phyloP scores from a whole-genome alignment of 1,139 yeast species.

The Pichia norvegensis region DNA sequence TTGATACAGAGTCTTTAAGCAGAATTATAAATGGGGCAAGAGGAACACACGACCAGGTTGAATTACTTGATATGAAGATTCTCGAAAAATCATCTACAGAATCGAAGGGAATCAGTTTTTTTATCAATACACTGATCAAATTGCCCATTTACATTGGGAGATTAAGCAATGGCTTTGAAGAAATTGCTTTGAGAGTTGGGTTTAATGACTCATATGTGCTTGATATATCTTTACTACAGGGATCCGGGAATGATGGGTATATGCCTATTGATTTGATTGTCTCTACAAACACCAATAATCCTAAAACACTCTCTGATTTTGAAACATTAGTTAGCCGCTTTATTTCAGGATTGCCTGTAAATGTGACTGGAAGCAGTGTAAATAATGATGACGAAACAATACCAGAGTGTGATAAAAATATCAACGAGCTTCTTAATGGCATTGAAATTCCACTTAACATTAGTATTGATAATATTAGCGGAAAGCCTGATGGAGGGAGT shows the following conservation, averaged over 20 bases:
- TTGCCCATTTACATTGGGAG: neutral
- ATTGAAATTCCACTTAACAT: slow-evolving; percentile 4
- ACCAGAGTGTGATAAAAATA: neutral
- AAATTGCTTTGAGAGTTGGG: neutral
- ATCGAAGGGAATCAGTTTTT: neutral
- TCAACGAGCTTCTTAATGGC: slow-evolving; percentile 1
- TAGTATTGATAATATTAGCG: neutral
- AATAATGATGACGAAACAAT: slow-evolving; percentile 18
- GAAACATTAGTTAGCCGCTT: slow-evolving; percentile 29
- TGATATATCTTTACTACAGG: neutral
- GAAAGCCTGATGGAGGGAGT: slow-evolving; percentile 3
- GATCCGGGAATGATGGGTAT: neutral
- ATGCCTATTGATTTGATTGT: neutral
- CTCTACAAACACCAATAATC: neutral
- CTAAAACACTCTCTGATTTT: slow-evolving; percentile 16
- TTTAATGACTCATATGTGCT: neutral
- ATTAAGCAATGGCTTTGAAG: neutral
- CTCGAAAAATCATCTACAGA: neutral
- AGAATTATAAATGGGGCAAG: neutral
- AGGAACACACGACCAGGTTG: slow-evolving; percentile 1
- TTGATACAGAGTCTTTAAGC: neutral
- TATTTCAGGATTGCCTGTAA: slow-evolving; percentile 24
- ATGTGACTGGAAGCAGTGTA: slow-evolving; percentile 12
- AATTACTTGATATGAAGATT: neutral
- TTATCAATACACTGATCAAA: neutral